Percentiles rank a stretch among this genome's conserved stretches.
These are phyloP conservation scores for Didymella glomerata DNA, from an alignment of 2,329 filamentous ascomycete species.

Conservation along the genomic window DNA sequence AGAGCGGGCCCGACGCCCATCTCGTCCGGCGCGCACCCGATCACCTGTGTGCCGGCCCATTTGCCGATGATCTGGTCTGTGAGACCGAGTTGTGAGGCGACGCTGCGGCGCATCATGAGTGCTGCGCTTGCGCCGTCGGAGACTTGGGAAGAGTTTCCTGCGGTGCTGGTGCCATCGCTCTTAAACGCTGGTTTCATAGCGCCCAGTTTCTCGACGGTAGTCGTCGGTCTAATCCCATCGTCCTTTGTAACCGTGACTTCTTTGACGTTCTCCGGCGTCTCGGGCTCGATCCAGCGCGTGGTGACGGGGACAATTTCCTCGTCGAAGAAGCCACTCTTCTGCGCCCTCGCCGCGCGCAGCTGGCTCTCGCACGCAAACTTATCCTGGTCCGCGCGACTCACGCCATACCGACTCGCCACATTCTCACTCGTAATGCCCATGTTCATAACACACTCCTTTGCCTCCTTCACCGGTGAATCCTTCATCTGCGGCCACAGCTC, in stretches of 20 bases:
- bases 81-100: constrained; percentile 77
- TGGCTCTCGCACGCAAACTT: constrained; percentile 81
- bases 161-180: constrained; percentile 77
- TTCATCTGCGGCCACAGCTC: constrained; percentile 79
- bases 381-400: constrained; percentile 81
- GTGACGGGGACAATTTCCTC: constrained; percentile 81
- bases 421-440: constrained; percentile 95
- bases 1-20: constrained; percentile 92
- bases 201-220: constrained; percentile 73
- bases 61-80: constrained; percentile 76
- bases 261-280: constrained; percentile 58
- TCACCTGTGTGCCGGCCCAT: constrained; percentile 78
- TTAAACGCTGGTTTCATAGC: constrained; percentile 88
- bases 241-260: constrained; percentile 76
- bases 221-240: constrained; percentile 79
- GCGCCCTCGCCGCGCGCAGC: constrained; percentile 74
- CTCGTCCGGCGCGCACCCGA: constrained; percentile 85
- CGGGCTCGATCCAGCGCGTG: constrained; percentile 73
- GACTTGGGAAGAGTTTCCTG: constrained; percentile 86
- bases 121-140: constrained; percentile 87
- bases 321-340: constrained; percentile 74
- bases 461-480: constrained; percentile 71
- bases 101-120: constrained; percentile 84
- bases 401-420: constrained; percentile 78
- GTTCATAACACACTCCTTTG: constrained; percentile 87